Percentiles rank a stretch among this genome's conserved stretches.
Evolutionary conservation across 2,329 filamentous ascomycete genomes (phyloP).

Genomic region (Cercospora brassicicola): DNA sequence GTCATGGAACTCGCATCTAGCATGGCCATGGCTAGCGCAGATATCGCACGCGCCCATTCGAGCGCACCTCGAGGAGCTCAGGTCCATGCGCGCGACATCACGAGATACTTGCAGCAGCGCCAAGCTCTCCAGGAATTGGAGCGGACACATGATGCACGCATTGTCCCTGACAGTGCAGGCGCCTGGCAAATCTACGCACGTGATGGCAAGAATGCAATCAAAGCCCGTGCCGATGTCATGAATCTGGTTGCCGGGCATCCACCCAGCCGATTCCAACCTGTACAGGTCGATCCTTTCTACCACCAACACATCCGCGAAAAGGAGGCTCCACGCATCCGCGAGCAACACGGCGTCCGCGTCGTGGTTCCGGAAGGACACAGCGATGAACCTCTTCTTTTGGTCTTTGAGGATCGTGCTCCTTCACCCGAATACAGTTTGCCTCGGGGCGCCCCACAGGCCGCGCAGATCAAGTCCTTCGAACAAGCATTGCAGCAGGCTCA

Average conservation of each 20-base stretch:
- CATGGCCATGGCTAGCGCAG: conserved; percentile 81
- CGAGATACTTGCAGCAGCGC: conserved; percentile 80
- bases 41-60: conserved; percentile 76
- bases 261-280: conserved; percentile 66
- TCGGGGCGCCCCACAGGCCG: conserved; percentile 55
- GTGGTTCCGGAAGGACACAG: conserved; percentile 65
- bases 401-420: conserved; percentile 67
- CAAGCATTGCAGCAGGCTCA: conserved; percentile 60
- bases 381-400: conserved; percentile 63
- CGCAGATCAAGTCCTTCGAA: conserved; percentile 58
- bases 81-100: conserved; percentile 79
- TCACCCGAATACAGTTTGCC: conserved; percentile 56
- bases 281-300: conserved; percentile 76
- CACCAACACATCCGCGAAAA: conserved; percentile 69
- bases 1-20: conserved; percentile 85
- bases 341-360: conserved; percentile 70
- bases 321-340: conserved; percentile 62
- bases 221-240: conserved; percentile 72
- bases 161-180: conserved; percentile 71
- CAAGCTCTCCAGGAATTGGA: conserved; percentile 81
- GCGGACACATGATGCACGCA: conserved; percentile 76
- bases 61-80: conserved; percentile 71
- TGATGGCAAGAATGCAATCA: conserved; percentile 78
- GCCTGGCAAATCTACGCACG: conserved; percentile 87
- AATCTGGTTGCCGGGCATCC: conserved; percentile 72